These are phyloP conservation scores for Paracamarosporium sp. DNA, from an alignment of 2,329 filamentous ascomycete genomes.

Conservation along the genomic window DNA sequence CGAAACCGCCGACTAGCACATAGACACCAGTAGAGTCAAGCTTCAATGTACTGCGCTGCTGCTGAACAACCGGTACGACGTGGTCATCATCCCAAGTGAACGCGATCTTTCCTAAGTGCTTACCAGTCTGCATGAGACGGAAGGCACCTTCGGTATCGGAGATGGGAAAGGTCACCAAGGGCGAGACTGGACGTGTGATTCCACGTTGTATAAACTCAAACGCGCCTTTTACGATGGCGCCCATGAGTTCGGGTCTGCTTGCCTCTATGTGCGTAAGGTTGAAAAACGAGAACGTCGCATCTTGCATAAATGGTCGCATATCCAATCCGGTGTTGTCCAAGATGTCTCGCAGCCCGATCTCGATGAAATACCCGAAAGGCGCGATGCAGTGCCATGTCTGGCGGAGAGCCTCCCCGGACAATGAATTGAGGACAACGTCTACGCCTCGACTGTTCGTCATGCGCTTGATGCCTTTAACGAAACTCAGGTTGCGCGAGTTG, in stretches of 20 bases:
- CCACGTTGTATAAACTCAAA: no score
- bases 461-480: slow-evolving; percentile 13
- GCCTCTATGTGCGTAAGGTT: no score
- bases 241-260: no score
- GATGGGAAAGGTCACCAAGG: no score
- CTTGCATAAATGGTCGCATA: background rate
- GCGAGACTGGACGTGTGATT: no score
- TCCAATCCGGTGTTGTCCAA: background rate
- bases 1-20: slow-evolving; percentile 16
- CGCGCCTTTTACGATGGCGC: no score
- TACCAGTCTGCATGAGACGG: slow-evolving; percentile 36
- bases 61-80: background rate
- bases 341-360: slow-evolving; percentile 21
- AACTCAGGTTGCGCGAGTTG: slow-evolving; percentile 15
- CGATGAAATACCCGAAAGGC: slow-evolving; percentile 36
- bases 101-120: slow-evolving; percentile 27
- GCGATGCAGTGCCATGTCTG: slow-evolving; percentile 33
- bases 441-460: slow-evolving; percentile 35
- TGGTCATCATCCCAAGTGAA: background rate
- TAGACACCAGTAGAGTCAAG: background rate
- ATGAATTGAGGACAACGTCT: slow-evolving; percentile 42
- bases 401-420: slow-evolving; percentile 30
- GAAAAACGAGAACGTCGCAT: no score
- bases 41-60: background rate
- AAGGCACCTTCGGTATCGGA: background rate